Percentiles rank a stretch among this genome's conserved stretches.
Evolutionary conservation across 176 grass and related monocot species (phyloP).

Genomic region (Triticum dicoccoides): DNA sequence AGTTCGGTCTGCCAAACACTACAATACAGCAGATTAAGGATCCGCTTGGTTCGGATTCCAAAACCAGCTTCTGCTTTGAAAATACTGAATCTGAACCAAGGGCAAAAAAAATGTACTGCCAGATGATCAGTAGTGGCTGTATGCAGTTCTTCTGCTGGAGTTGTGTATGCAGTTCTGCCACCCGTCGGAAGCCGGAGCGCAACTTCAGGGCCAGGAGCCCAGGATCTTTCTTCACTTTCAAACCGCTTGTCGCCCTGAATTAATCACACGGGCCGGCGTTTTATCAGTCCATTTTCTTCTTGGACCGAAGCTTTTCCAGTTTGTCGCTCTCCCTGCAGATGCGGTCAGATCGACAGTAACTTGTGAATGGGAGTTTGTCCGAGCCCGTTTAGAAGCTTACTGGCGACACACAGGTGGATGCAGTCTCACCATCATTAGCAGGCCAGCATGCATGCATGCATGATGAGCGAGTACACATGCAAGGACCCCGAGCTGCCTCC

Average conservation of each 20-base stretch:
- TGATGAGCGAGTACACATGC: slow-evolving; percentile 25
- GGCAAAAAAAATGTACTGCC: no score
- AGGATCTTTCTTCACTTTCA: no score
- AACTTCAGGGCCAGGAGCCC: neutral
- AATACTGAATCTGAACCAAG: no score
- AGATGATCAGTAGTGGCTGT: neutral
- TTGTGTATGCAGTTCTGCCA: neutral
- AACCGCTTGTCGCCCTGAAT: neutral
- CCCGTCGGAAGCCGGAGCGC: neutral
- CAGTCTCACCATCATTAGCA: slow-evolving; percentile 45
- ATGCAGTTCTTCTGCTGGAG: neutral
- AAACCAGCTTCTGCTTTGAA: no score
- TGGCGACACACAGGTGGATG: neutral
- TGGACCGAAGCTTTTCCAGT: neutral
- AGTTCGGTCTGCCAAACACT: no score
- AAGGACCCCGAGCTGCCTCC: neutral
- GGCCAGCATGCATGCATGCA: slow-evolving; percentile 7
- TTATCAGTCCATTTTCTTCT: neutral
- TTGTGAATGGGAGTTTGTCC: slow-evolving; percentile 20
- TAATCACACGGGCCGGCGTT: neutral
- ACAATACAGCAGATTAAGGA: no score
- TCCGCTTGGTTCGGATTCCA: no score
- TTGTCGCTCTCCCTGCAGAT: neutral
- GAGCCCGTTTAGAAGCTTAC: slow-evolving; percentile 27
- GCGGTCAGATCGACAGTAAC: neutral